phyloP scores from a whole-genome alignment of 306 rosid species.

The Gynostemma pentaphyllum region DNA sequence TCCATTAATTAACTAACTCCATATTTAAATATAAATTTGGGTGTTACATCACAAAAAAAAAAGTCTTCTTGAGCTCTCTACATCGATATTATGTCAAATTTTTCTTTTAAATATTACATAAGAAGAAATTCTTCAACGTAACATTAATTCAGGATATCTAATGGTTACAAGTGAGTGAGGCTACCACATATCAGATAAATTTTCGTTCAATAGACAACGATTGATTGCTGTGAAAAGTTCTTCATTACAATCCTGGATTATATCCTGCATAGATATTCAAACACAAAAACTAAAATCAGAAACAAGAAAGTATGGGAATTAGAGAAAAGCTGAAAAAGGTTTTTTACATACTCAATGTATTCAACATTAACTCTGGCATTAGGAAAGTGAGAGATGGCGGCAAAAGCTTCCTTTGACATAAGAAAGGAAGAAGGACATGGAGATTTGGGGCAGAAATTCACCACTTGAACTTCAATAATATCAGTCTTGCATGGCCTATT shows the following conservation, averaged over 20 bases:
- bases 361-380: constrained; percentile 42
- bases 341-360: constrained; percentile 39
- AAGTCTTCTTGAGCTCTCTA: too few relatives aligned
- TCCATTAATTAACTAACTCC: too few relatives aligned
- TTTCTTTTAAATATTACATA: too few relatives aligned
- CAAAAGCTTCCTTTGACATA: constrained; percentile 41
- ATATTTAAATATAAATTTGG: too few relatives aligned
- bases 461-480: constrained; percentile 45
- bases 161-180: too few relatives aligned
- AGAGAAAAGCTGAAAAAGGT: not conserved
- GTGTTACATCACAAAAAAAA: too few relatives aligned
- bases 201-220: too few relatives aligned
- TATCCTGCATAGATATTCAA: not conserved
- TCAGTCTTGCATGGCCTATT: constrained; percentile 50
- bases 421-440: constrained; percentile 40
- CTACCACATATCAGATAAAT: too few relatives aligned
- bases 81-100: too few relatives aligned
- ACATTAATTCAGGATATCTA: too few relatives aligned
- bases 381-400: constrained; percentile 33
- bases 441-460: constrained; percentile 30
- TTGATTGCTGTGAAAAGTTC: not conserved
- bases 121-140: too few relatives aligned
- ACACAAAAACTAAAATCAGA: not conserved
- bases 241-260: not conserved
- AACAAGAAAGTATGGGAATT: not conserved